Conservation (phyloP, 1,284 basidiomycete genomes). For the Bothia castanella region DNA sequence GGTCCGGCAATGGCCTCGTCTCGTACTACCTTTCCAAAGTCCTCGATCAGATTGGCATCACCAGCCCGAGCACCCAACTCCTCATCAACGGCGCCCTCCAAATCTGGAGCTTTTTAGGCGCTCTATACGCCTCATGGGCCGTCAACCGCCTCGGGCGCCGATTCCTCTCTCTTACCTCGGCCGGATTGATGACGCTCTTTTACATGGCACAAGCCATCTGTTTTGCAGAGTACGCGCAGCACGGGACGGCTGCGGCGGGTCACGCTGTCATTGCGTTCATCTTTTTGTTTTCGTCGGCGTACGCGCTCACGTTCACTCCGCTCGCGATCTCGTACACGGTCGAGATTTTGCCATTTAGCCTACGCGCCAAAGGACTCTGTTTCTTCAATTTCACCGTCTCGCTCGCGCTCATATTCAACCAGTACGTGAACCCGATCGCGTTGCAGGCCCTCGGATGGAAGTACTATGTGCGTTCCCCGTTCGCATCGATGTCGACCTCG, state of each 20-base stretch:
- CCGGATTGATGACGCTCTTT: conserved; percentile 63
- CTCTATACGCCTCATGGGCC: conserved; percentile 53
- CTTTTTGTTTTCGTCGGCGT: conserved; percentile 68
- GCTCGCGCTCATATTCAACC: conserved; percentile 70
- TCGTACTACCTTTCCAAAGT: conserved; percentile 76
- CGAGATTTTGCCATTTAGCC: conserved; percentile 67
- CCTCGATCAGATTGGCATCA: conserved; percentile 69
- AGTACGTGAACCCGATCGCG: conserved; percentile 79
- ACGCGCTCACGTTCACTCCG: conserved; percentile 70
- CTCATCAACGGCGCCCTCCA: conserved; percentile 71
- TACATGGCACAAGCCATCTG: conserved; percentile 71
- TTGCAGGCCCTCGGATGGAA: conserved; percentile 59
- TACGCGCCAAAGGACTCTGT: conserved; percentile 78
- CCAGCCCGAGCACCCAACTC: conserved; percentile 53
- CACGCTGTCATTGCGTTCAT: conserved; percentile 74
- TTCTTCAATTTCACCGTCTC: conserved; percentile 69
- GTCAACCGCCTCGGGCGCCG: conserved; percentile 62
- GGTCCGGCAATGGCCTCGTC: conserved; percentile 73
- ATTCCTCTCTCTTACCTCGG: conserved; percentile 59
- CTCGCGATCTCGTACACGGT: conserved; percentile 72
- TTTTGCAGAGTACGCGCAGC: conserved; percentile 56
- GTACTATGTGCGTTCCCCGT: conserved; percentile 36
- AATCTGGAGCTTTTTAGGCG: conserved; percentile 69
- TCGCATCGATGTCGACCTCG: too few relatives aligned
- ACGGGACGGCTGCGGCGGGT: conserved; percentile 44